phyloP scores from a whole-genome alignment of 495 filamentous ascomycete species.

The Neurospora sublineolata region DNA sequence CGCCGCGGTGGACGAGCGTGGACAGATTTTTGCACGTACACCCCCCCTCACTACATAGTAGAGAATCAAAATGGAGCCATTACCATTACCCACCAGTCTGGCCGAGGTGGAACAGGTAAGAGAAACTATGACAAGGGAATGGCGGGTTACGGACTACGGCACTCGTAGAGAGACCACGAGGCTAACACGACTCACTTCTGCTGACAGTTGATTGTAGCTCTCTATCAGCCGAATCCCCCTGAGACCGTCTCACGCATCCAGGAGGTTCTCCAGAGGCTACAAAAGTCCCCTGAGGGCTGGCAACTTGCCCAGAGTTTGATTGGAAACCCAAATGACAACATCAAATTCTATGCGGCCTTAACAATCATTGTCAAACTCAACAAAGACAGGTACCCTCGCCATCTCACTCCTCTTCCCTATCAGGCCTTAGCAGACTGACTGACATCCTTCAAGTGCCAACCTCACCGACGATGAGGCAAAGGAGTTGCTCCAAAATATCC shows the following conservation, averaged over 20 bases:
- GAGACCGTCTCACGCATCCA: conserved; percentile 57
- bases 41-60: not conserved
- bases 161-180: not conserved
- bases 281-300: conserved; percentile 74
- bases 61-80: conserved; percentile 14
- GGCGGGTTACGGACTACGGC: not conserved
- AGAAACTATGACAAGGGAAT: not conserved
- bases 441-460: conserved; percentile 34
- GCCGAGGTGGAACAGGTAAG: conserved; percentile 32
- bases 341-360: conserved; percentile 87
- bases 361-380: conserved; percentile 92
- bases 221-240: conserved; percentile 60
- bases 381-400: conserved; percentile 50
- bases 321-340: conserved; percentile 49
- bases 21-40: not conserved
- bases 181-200: conserved; percentile 5
- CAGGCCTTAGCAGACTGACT: not conserved
- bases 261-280: conserved; percentile 61
- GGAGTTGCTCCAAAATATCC: conserved; percentile 56
- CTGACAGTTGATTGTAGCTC: conserved; percentile 45
- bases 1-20: not conserved
- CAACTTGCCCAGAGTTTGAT: conserved; percentile 67
- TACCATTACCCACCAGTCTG: conserved; percentile 25
- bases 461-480: conserved; percentile 49
- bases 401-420: not conserved